Evolutionary conservation across 768 basidiomycete genomes (phyloP), one percentile per base, ranked within the genome.

Genomic region (Cubamyces sp.): DNA sequence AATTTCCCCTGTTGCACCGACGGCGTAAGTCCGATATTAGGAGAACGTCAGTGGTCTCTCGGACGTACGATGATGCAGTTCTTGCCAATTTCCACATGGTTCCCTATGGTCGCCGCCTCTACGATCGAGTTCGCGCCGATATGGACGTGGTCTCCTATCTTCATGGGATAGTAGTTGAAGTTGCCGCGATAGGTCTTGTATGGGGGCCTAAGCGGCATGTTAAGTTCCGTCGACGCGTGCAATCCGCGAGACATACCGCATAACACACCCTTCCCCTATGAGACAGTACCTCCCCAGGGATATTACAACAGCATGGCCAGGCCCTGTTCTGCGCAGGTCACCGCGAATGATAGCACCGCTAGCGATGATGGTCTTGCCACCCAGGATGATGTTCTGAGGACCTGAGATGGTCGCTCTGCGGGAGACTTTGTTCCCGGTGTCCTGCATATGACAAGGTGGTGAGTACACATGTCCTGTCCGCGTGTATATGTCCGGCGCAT

Each of bases 151-250:
- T 98, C 96, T 3, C 94, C 93, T 11, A 99, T 87, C 73, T 96
- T 94, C 88, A 98, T 94, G 5, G 96, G 96, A 70, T 98, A 98
- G 76, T 96, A 98, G 71, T 98, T 97, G 81, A 94, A 93, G 64
- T 90, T 88, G 63, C 91, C 91, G 54, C 92, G 86, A 73, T 94
- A 94, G 0, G 92, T 94, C 75, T 94, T 93, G 74, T 93, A 92
- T 3, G 91, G 93, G 11, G 91, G 92, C 65, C 91, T 91, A 5
- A 2, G n/a, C 5, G 3, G 18, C 18, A 23, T 37, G 21, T 42
- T 6, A 9, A 19, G 11, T 11, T 16, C 18, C n/a, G 37, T 15
- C 46, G n/a, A 6, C 14, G 11, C 18, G 40, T 30, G n/a, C 42
- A 25, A 30, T 18, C 39, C 34, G 39, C 15, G 26, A 18, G 16